Conservation (phyloP, 805 yeast species). For the Nakazawaea sp. region DNA sequence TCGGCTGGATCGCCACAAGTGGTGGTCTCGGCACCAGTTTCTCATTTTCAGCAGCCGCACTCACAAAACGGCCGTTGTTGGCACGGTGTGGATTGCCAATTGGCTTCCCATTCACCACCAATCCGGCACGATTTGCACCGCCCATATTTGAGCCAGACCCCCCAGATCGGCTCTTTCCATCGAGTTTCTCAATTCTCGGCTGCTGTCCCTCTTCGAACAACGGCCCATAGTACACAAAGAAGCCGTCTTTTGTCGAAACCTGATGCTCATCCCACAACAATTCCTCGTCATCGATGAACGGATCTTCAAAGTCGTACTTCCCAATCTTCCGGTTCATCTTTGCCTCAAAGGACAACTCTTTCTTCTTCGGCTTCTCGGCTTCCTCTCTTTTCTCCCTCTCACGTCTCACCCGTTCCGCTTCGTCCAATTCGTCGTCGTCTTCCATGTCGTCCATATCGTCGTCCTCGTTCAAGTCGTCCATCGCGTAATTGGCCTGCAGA, state of each 20-base stretch:
- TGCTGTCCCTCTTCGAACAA: constrained; percentile 55
- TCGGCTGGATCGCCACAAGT: constrained; percentile 8
- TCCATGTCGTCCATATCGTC: constrained; percentile 45
- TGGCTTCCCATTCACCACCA: constrained; percentile 5
- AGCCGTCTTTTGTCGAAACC: constrained; percentile 90
- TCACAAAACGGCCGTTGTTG: constrained; percentile 3
- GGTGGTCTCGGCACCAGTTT: neutral
- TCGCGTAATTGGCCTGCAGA: constrained; percentile 56
- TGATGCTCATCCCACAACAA: constrained; percentile 89
- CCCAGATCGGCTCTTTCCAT: neutral
- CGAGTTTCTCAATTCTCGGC: constrained; percentile 31
- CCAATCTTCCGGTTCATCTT: constrained; percentile 65
- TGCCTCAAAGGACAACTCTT: constrained; percentile 18
- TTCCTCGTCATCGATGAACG: constrained; percentile 94
- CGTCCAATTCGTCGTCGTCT: constrained; percentile 26
- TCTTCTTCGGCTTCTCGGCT: constrained; percentile 34
- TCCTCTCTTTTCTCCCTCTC: constrained; percentile 34
- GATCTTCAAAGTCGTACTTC: constrained; percentile 87
- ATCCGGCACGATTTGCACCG: neutral
- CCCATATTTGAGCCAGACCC: neutral
- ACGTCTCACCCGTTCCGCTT: constrained; percentile 24
- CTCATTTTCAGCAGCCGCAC: neutral
- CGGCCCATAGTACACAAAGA: constrained; percentile 93
- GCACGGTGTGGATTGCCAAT: constrained; percentile 7
- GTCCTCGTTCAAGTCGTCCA: constrained; percentile 43